Conservation (phyloP, 1,139 yeast species). For the Hyphopichia pseudoburtonii region DNA sequence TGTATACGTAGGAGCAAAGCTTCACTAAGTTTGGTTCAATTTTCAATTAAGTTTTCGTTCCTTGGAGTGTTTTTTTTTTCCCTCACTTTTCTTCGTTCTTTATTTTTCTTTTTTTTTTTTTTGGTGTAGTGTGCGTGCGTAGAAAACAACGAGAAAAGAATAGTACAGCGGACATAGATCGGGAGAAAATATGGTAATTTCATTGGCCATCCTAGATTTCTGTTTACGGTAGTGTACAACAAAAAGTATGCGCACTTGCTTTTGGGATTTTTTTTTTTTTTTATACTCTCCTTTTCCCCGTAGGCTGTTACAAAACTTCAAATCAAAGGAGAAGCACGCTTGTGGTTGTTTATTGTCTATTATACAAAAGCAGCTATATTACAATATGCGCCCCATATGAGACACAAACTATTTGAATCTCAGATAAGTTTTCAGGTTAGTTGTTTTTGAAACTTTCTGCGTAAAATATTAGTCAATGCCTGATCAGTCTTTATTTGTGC, state of each 20-base stretch:
- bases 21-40: neutral
- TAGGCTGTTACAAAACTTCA: too few species aligned
- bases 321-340: too few species aligned
- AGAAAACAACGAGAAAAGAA: too few species aligned
- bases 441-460: conserved; percentile 17
- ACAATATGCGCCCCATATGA: neutral
- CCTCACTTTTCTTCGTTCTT: conserved; percentile 1
- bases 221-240: conserved; percentile 25
- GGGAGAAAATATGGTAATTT: conserved; percentile 25
- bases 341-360: too few species aligned
- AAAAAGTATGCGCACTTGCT: neutral
- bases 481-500: conserved; percentile 31
- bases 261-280: too few species aligned
- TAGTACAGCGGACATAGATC: conserved; percentile 8
- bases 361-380: too few species aligned
- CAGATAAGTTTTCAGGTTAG: neutral
- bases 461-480: conserved; percentile 27
- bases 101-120: conserved; percentile 1
- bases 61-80: conserved; percentile 4
- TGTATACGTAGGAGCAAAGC: neutral
- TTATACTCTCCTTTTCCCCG: too few species aligned
- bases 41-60: conserved; percentile 1
- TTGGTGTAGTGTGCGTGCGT: conserved; percentile 9
- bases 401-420: neutral
- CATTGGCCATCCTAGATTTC: conserved; percentile 43